Evolutionary conservation across 2,329 filamentous ascomycete genomes (phyloP).

Genomic region (Pseudogymnoascus sp.): DNA sequence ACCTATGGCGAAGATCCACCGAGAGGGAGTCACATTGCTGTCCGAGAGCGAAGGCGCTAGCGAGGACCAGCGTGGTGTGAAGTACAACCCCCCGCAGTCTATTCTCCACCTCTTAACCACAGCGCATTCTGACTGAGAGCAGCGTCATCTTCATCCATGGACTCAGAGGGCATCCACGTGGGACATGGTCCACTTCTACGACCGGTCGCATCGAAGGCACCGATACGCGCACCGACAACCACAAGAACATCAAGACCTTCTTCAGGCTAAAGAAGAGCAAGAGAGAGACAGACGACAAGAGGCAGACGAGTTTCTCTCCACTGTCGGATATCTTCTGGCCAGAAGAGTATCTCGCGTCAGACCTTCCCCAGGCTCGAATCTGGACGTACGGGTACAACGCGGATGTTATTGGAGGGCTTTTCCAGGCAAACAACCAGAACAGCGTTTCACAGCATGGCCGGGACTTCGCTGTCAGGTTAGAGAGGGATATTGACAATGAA

Average conservation of each 20-base stretch:
- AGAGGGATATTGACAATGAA: conserved; percentile 29
- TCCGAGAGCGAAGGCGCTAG: not conserved
- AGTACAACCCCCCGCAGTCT: not conserved
- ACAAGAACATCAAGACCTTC: not conserved
- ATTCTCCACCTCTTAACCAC: not conserved
- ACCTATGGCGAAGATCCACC: not conserved
- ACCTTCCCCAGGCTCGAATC: not conserved
- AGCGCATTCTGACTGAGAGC: not conserved
- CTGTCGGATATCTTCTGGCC: not conserved
- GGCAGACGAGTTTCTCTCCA: not conserved
- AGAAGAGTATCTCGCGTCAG: not conserved
- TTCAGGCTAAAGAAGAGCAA: not conserved
- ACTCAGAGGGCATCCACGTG: not conserved
- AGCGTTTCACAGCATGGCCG: conserved; percentile 32
- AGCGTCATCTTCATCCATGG: conserved; percentile 12
- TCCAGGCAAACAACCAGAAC: conserved; percentile 33
- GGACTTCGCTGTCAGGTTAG: conserved; percentile 24
- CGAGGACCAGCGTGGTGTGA: not conserved
- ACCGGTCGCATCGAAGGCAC: not conserved
- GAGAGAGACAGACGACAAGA: not conserved
- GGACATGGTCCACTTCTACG: not conserved
- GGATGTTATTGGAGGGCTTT: conserved; percentile 23
- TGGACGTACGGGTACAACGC: conserved; percentile 5
- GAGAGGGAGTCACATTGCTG: not conserved
- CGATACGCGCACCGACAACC: not conserved